Conservation (phyloP, 257 asterid genomes). For the Solanum boliviense region DNA sequence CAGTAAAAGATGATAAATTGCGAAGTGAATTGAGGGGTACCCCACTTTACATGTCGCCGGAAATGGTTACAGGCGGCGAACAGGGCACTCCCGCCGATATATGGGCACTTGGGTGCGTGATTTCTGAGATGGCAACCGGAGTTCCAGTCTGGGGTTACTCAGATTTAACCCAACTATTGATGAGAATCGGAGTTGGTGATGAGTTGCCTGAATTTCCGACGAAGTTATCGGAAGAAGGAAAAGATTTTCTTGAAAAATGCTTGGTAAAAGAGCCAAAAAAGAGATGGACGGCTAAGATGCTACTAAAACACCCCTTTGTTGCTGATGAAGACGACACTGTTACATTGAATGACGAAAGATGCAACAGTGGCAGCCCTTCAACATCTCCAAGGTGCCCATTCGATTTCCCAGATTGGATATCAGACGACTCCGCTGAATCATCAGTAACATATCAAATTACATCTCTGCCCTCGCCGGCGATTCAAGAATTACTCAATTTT, state of each 20-base stretch:
- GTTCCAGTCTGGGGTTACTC: conserved; percentile 45
- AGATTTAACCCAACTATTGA: conserved; percentile 40
- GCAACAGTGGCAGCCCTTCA: neutral
- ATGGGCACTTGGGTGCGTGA: conserved; percentile 80
- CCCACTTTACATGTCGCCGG: conserved; percentile 93
- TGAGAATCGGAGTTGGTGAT: conserved; percentile 55
- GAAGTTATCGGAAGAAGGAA: conserved; percentile 43
- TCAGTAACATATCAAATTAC: conserved; percentile 23
- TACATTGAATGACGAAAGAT: neutral
- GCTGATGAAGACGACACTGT: conserved; percentile 5
- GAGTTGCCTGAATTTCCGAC: conserved; percentile 52
- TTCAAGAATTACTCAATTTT: conserved; percentile 3
- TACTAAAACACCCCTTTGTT: conserved; percentile 59
- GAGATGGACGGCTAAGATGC: conserved; percentile 98
- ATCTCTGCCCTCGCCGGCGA: conserved; percentile 25
- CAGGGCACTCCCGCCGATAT: conserved; percentile 63
- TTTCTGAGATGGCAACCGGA: conserved; percentile 64
- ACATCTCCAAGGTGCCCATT: conserved; percentile 67
- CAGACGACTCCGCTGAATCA: conserved; percentile 11
- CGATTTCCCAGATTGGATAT: conserved; percentile 60
- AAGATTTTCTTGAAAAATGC: conserved; percentile 50
- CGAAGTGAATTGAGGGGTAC: conserved; percentile 63
- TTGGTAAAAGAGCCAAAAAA: conserved; percentile 45
- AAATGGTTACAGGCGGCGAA: conserved; percentile 54
- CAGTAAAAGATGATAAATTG: neutral